Percentiles rank a stretch among this genome's conserved stretches.
phyloP scores from a whole-genome alignment of 2,329 filamentous ascomycete genomes.

The Onygenales sp. region DNA sequence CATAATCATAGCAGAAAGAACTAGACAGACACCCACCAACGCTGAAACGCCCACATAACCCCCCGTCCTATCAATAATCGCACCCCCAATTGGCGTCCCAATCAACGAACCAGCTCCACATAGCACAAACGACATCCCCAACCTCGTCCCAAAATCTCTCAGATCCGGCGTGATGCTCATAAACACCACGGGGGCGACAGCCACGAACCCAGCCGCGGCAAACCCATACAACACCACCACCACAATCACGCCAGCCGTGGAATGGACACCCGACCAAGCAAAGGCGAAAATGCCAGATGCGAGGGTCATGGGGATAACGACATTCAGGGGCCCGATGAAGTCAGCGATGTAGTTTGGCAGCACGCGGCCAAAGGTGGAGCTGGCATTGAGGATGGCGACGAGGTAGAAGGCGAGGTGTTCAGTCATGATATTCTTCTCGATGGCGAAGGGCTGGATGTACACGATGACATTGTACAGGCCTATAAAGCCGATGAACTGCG shows the following conservation, averaged over 20 bases:
- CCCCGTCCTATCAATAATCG: conserved; percentile 39
- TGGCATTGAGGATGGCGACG: conserved; percentile 58
- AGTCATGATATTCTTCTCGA: conserved; percentile 45
- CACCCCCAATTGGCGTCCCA: conserved; percentile 49
- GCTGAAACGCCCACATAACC: conserved; percentile 26
- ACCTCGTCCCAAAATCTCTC: conserved; percentile 47
- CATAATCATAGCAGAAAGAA: conserved; percentile 7
- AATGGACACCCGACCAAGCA: conserved; percentile 33
- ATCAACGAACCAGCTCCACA: conserved; percentile 49
- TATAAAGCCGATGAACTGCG: conserved; percentile 34
- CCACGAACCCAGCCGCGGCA: conserved; percentile 44
- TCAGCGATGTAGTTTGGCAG: conserved; percentile 52
- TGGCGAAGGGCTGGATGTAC: conserved; percentile 47
- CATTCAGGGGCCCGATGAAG: conserved; percentile 47
- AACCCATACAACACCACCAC: conserved; percentile 41
- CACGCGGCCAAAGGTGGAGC: conserved; percentile 50
- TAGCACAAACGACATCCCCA: conserved; percentile 45
- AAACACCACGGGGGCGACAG: conserved; percentile 21
- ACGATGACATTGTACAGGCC: conserved; percentile 43
- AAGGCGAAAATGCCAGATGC: conserved; percentile 35
- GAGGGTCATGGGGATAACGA: conserved; percentile 36
- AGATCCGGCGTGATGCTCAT: conserved; percentile 32
- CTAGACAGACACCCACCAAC: conserved; percentile 8
- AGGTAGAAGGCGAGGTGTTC: conserved; percentile 54
- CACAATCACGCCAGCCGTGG: conserved; percentile 29